Evolutionary conservation across 192 early-diverging fungal species (phyloP).

Genomic region (Umbelopsis ramanniana): DNA sequence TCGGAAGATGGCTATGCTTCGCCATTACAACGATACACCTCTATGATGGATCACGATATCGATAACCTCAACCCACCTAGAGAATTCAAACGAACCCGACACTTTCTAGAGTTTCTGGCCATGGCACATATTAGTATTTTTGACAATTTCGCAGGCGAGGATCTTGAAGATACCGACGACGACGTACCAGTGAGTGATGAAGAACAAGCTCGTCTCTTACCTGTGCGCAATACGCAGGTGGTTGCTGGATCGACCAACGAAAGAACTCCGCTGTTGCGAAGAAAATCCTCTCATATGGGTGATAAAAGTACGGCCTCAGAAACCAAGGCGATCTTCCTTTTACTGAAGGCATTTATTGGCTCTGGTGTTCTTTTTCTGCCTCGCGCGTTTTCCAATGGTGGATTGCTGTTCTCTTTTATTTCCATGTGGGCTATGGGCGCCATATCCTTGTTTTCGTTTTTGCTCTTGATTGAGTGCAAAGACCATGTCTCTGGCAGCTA

Average conservation of each 20-base stretch:
- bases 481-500: slow-evolving; percentile 64
- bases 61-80: background rate
- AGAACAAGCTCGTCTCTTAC: slow-evolving; percentile 26
- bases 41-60: background rate
- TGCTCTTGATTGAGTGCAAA: slow-evolving; percentile 68
- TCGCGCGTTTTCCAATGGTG: slow-evolving; percentile 75
- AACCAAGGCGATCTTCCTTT: slow-evolving; percentile 48
- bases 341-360: slow-evolving; percentile 74
- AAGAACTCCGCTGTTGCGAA: slow-evolving; percentile 23
- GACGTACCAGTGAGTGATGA: slow-evolving; percentile 29
- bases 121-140: slow-evolving; percentile 41
- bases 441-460: slow-evolving; percentile 67
- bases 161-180: slow-evolving; percentile 41
- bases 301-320: slow-evolving; percentile 37
- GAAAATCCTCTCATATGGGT: slow-evolving; percentile 28
- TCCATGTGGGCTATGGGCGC: slow-evolving; percentile 65
- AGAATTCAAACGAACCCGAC: slow-evolving; percentile 24
- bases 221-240: background rate
- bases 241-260: slow-evolving; percentile 22
- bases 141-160: slow-evolving; percentile 55
- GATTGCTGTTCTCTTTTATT: slow-evolving; percentile 64
- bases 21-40: background rate
- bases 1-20: slow-evolving; percentile 3
- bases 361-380: slow-evolving; percentile 80
- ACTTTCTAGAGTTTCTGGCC: slow-evolving; percentile 43